Evolutionary conservation across 2,329 filamentous ascomycete genomes (phyloP), one percentile per base, ranked within the genome.

Genomic region (Hymenoscyphus infarciens): DNA sequence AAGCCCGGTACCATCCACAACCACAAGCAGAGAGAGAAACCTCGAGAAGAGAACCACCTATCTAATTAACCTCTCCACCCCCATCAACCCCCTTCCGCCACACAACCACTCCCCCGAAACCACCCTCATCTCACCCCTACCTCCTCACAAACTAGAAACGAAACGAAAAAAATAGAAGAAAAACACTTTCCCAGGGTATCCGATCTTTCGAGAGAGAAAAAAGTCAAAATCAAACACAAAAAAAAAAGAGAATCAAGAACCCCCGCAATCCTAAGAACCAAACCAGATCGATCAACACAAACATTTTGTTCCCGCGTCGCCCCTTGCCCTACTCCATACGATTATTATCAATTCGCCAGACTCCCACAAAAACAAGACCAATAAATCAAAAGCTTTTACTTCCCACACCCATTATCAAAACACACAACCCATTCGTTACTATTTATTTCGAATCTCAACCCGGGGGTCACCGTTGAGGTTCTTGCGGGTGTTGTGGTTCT

Each of bases 111-210:
- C 29, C 7, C 29, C 5, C 29, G 1, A 31, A 31, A 27, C 25
- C 25, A 27, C 25, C 25, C 25, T 27, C 29, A 31, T 1, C 29
- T 31, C 25, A 27, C 25, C 29, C 29, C 29, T 31, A 31, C 5
- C 29, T 8, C 29, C 29, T 8, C 7, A 31, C 29, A 31, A 31
- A 31, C 29, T 31, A 42, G 16, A 54, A 22, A 54, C 15, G 29
- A 31, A 31, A 19, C 7, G 29, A 54, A 29, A 54, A 54, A 27
- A 22, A 54, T 27, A 54, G 61, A 61, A 61, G 39, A 19, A 56
- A 49, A 67, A 63, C 65, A 25, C 55, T 53, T 64, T 60, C 66
- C 66, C 61, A 58, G 68, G 69, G 68, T 70, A 70, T 69, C 63
- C 66, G 69, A 65, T 68, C 65, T 60, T 67, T 67, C 55, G 60